phyloP scores from a whole-genome alignment of 306 rosid genomes.

The Cyamopsis tetragonoloba region DNA sequence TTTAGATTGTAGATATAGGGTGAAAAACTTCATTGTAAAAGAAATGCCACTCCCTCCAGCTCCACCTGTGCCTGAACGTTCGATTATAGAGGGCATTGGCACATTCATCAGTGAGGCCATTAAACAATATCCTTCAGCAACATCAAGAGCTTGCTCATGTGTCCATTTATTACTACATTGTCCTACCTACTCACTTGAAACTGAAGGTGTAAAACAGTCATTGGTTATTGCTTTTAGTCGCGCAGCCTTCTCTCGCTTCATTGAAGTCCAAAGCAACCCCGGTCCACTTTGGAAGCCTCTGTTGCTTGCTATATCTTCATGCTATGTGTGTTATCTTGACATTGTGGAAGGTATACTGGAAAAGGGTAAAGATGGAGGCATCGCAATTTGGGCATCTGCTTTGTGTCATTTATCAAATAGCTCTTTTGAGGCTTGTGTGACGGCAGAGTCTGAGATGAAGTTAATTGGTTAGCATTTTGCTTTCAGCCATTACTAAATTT shows the following conservation, averaged over 20 bases:
- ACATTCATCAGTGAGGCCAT: constrained; percentile 63
- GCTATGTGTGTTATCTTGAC: constrained; percentile 82
- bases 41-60: constrained; percentile 69
- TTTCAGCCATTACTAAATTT: constrained; percentile 20
- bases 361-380: constrained; percentile 54
- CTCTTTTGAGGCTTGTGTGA: constrained; percentile 55
- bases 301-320: constrained; percentile 72
- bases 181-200: constrained; percentile 58
- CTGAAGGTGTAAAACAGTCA: constrained; percentile 62
- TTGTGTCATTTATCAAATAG: constrained; percentile 46
- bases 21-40: constrained; percentile 56
- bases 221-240: constrained; percentile 52
- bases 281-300: constrained; percentile 76
- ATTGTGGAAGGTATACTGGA: constrained; percentile 62
- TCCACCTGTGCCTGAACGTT: constrained; percentile 72
- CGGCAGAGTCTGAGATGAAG: constrained; percentile 65
- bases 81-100: constrained; percentile 70
- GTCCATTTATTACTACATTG: constrained; percentile 66
- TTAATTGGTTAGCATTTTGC: constrained; percentile 50
- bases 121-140: constrained; percentile 77
- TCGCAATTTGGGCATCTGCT: constrained; percentile 67
- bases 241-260: constrained; percentile 58
- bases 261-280: constrained; percentile 48
- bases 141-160: constrained; percentile 80
- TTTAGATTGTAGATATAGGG: constrained; percentile 43